Evolutionary conservation across 331 rosid genomes (phyloP), one percentile per base, ranked within the genome.

Genomic region (Prunus yedoensis): DNA sequence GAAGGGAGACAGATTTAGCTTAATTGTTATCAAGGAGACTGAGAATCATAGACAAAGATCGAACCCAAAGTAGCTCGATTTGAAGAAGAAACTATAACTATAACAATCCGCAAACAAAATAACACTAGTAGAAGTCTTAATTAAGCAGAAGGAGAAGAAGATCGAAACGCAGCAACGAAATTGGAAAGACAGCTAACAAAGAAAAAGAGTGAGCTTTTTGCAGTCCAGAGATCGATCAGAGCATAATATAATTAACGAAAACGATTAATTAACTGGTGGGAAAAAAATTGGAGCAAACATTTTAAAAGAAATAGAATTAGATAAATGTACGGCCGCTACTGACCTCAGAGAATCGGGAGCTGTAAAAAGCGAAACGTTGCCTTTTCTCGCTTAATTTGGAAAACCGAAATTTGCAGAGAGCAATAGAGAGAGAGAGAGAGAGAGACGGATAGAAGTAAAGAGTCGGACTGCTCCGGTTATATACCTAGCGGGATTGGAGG

Each of bases 321-420:
- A 45, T 28, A n/a, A 77, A 84, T 81, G 85, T 51, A 57, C 47
- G 50, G 72, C 49, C 27, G 74, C 77, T 21, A 85, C 90, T 81
- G 77, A 87, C 96, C 87, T 76, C 69, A 61, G 86, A 80, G n/a
- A 90, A 82, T 73, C 75, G 66, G 70, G 63, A 88, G 84, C 89
- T 77, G 77, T 7, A 8, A 81, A 81, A 85, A 74, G 75, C 84
- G 79, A 78, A 86, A 79, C 79, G 78, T 53, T 68, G 80, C 80
- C 64, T 72, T 47, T 70, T 45, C 52, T 63, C 70, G 64, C 66
- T 77, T 56, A 79, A 77, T 79, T 54, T 59, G 58, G 52, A 80
- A 79, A 77, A 75, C 80, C 32, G 69, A 72, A 83, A 86, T 68
- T 65, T 35, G 57, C 73, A 63, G 79, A 70, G 72, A 67, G 61